A percentile compares a stretch with the other conserved stretches of the same genome.
phyloP scores from a whole-genome alignment of 106 monocot species.

The Dendrobium chrysotoxum region DNA sequence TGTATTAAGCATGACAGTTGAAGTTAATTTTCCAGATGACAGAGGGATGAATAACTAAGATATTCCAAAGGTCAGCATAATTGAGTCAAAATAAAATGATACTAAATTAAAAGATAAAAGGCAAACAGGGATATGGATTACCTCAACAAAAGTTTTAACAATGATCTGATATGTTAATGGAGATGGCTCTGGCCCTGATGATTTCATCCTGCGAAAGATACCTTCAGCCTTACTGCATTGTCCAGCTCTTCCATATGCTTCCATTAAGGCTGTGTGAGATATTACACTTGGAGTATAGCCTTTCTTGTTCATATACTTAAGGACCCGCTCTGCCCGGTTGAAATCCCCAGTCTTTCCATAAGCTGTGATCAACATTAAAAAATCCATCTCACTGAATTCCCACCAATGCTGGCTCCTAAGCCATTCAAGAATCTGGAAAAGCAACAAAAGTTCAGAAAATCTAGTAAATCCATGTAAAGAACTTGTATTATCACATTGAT shows the following conservation, averaged over 20 bases:
- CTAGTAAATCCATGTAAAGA: not conserved
- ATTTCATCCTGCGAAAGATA: constrained; percentile 80
- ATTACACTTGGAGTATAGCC: constrained; percentile 80
- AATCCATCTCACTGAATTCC: constrained; percentile 90
- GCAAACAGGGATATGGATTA: constrained; percentile 10
- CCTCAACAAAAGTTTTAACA: constrained; percentile 84
- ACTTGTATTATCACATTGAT: not conserved
- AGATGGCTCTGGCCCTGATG: constrained; percentile 86
- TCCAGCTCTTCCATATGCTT: constrained; percentile 79
- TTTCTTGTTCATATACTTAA: constrained; percentile 81
- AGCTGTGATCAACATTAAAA: constrained; percentile 83
- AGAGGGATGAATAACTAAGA: not conserved
- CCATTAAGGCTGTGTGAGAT: constrained; percentile 91
- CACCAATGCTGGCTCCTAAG: constrained; percentile 93
- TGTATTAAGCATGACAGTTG: not conserved
- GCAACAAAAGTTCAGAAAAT: constrained; percentile 5
- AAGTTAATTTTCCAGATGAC: not conserved
- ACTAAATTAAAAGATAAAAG: not conserved
- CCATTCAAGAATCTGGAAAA: constrained; percentile 89
- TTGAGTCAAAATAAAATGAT: not conserved
- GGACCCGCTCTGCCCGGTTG: constrained; percentile 64
- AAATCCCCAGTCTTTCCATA: constrained; percentile 84
- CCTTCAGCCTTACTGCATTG: constrained; percentile 75
- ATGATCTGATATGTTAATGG: constrained; percentile 90
- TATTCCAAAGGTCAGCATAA: not conserved